Evolutionary conservation across 768 basidiomycete species (phyloP), one percentile per base, ranked within the genome.

Genomic region (Russula abietina): DNA sequence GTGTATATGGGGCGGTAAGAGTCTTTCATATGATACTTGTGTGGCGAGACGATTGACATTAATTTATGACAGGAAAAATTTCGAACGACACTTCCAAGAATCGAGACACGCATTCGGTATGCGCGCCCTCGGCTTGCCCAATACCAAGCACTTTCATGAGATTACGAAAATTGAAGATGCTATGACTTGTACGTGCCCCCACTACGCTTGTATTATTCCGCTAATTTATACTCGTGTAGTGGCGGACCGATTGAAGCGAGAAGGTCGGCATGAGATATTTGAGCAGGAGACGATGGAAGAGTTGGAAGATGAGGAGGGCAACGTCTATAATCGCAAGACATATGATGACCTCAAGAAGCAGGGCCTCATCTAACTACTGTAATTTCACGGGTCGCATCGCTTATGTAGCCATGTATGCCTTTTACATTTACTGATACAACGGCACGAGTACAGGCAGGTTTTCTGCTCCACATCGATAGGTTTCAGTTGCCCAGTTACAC

Each of bases 61-160:
- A n/a, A 16, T 12, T 24, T n/a, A 19, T 41, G n/a, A 33, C 71
- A 89, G 93, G 72, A 96, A 96, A 84, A 95, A 95, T 75, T 96
- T 96, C 68, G 93, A 96, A 71, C 81, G 93, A 55, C 94, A 97
- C 77, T 96, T 97, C 79, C 93, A 95, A 78, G 97, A 98, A 80
- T 91, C 93, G 30, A 81, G 95, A 59, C 97, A 99, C 75, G 91
- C 97, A 1, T 98, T 98, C 69, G 97, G 95, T 26, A 97, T 99
- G 93, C 88, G 93, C 53, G 94, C 96, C 12, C 81, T 99, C 32
- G 97, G 97, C 39, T 80, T 99, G 61, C 97, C 97, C 1, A 98
- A 98, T 68, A 98, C 96, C 2, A 98, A 96, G 75, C 97, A 99
- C 75, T 99, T 98, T 80, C 94, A 97, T 71, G 97, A 97, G 75